phyloP scores from a whole-genome alignment of 352 stramenopile genomes.

The Phytophthora chlamydospora region DNA sequence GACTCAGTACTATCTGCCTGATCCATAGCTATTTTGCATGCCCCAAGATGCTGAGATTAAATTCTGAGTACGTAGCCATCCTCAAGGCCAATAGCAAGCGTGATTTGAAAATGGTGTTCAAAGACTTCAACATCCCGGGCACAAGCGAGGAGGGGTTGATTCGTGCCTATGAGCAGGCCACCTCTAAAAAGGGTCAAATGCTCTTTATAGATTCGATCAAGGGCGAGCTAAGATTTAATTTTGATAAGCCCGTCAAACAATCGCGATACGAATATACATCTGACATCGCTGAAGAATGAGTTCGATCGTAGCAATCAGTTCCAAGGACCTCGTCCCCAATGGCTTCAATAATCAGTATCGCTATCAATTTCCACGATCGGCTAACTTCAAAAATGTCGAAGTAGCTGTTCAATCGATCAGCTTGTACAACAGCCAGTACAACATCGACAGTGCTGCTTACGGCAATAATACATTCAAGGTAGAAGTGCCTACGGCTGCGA shows the following conservation, averaged over 20 bases:
- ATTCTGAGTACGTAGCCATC: not conserved
- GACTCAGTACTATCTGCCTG: not conserved
- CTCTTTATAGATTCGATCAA: slow-evolving; percentile 1
- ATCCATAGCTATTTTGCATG: slow-evolving; percentile 5
- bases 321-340: not conserved
- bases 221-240: slow-evolving; percentile 5
- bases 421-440: not conserved
- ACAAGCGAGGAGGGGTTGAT: not conserved
- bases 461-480: not conserved
- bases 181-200: not conserved
- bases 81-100: slow-evolving; percentile 1
- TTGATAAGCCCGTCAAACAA: not conserved
- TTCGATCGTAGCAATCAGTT: not conserved
- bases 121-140: slow-evolving; percentile 1
- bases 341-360: not conserved
- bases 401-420: slow-evolving; percentile 1
- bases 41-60: not conserved
- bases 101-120: not conserved
- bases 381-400: not conserved
- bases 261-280: not conserved
- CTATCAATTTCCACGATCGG: not conserved
- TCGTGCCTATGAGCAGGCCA: not conserved
- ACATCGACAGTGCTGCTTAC: not conserved
- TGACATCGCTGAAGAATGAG: not conserved
- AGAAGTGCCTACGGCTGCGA: slow-evolving; percentile 2